Evolutionary conservation across 306 rosid genomes (phyloP).

Genomic region (Gillenia trifoliata): DNA sequence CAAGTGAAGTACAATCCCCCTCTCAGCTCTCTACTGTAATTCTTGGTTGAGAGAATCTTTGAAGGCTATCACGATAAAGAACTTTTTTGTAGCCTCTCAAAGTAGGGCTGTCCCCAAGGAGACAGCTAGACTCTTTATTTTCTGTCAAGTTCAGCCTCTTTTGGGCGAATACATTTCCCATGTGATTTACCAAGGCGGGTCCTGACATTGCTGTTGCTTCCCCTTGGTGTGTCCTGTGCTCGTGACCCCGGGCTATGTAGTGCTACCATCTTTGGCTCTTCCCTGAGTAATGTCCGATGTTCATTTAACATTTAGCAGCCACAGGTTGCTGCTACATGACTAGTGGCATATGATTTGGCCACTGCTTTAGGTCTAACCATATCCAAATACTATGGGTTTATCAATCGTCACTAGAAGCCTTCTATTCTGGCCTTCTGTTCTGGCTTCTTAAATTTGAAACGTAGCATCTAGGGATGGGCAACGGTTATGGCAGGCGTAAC

Average conservation of each 20-base stretch:
- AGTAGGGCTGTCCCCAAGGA: background rate
- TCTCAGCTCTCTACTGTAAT: background rate
- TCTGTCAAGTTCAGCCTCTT: background rate
- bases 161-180: background rate
- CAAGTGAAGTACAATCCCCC: background rate
- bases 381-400: background rate
- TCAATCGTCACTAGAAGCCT: background rate
- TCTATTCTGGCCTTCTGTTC: background rate
- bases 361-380: background rate
- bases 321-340: background rate
- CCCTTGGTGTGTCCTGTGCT: background rate
- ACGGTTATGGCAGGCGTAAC: too few species aligned
- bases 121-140: background rate
- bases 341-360: background rate
- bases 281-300: background rate
- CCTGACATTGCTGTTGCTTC: background rate
- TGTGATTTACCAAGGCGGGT: background rate
- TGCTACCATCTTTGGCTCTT: background rate
- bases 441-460: background rate
- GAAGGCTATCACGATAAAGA: background rate
- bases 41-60: background rate
- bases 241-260: background rate
- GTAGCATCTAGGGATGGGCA: too few species aligned
- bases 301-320: background rate
- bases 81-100: too few species aligned